These are phyloP conservation scores for Theileria equi DNA, from an alignment of 169 alveolate genomes.

Conservation along the genomic window DNA sequence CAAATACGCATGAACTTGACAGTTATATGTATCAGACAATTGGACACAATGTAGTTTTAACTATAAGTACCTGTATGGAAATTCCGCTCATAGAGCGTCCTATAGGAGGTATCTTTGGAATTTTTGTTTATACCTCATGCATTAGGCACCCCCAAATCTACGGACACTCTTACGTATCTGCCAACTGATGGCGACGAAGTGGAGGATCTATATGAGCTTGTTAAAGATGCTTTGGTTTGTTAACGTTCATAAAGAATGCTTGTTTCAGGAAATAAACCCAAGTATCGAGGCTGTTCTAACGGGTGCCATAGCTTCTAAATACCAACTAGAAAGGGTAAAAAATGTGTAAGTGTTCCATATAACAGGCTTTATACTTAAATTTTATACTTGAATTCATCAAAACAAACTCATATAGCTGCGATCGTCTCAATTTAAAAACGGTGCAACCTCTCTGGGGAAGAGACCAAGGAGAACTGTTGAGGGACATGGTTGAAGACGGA, in stretches of 20 bases:
- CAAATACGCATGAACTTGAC: conserved; percentile 79
- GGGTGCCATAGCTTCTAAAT: conserved; percentile 96
- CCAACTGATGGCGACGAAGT: conserved; percentile 88
- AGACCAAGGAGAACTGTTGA: conserved; percentile 76
- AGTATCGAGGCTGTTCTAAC: conserved; percentile 88
- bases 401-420: background rate
- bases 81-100: conserved; percentile 82
- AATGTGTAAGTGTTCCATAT: conserved; percentile 80
- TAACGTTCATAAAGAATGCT: background rate
- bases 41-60: conserved; percentile 87
- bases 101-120: conserved; percentile 67
- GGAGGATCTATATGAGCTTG: conserved; percentile 86
- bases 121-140: background rate
- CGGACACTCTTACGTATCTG: conserved; percentile 69
- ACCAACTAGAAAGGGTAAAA: conserved; percentile 93
- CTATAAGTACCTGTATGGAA: conserved; percentile 91
- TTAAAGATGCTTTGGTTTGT: conserved; percentile 66
- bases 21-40: conserved; percentile 95
- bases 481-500: conserved; percentile 86
- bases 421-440: conserved; percentile 40
- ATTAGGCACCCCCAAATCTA: conserved; percentile 29
- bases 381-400: background rate
- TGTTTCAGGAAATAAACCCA: conserved; percentile 72
- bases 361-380: background rate
- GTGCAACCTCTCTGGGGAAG: conserved; percentile 71